Evolutionary conservation across 2,329 filamentous ascomycete species (phyloP).

Genomic region (Botrytis medusae): DNA sequence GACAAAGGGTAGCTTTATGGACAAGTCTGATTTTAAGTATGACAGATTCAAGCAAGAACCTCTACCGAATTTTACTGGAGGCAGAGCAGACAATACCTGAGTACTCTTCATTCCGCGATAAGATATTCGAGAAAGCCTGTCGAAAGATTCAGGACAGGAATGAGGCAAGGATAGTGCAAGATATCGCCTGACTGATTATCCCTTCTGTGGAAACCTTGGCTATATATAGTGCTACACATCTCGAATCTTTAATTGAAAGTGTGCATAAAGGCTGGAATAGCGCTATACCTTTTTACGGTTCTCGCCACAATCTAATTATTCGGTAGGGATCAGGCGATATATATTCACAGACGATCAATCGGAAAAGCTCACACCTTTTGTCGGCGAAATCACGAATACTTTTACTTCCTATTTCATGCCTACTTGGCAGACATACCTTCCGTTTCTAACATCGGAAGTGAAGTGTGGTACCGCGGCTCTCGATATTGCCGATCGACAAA

Average conservation of each 20-base stretch:
- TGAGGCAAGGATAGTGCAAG: background rate
- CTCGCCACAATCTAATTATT: slow-evolving; percentile 49
- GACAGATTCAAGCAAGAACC: slow-evolving; percentile 37
- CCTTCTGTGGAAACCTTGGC: slow-evolving; percentile 2
- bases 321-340: slow-evolving; percentile 43
- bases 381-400: no score
- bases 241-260: slow-evolving; percentile 42
- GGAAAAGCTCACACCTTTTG: no score
- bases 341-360: no score
- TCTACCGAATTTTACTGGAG: slow-evolving; percentile 26
- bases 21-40: slow-evolving; percentile 38
- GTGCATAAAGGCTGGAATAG: slow-evolving; percentile 47
- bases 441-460: slow-evolving; percentile 51
- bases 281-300: no score
- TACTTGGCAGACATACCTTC: no score
- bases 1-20: slow-evolving; percentile 45
- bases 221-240: slow-evolving; percentile 24
- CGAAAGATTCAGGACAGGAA: background rate
- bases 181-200: slow-evolving; percentile 7
- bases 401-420: no score
- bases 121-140: background rate
- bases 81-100: background rate
- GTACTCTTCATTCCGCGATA: background rate
- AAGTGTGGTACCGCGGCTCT: slow-evolving; percentile 45
- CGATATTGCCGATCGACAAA: slow-evolving; percentile 41